Evolutionary conservation across 257 asterid species (phyloP).

Genomic region (Mitragyna speciosa): DNA sequence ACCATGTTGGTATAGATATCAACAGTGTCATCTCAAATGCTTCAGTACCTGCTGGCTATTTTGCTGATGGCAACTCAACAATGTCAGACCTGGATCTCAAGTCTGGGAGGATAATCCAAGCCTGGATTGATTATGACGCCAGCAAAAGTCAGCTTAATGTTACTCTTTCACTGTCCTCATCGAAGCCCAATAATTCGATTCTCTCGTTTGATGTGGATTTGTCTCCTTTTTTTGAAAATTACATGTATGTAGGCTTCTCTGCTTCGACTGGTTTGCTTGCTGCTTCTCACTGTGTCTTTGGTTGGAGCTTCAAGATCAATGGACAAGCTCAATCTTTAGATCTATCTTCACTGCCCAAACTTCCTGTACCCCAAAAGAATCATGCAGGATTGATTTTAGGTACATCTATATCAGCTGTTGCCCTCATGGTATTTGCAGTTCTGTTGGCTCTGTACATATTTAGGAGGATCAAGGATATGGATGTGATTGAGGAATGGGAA

Average conservation of each 20-base stretch:
- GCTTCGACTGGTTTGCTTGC: conserved; percentile 79
- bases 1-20: conserved; percentile 74
- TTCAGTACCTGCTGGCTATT: conserved; percentile 50
- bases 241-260: conserved; percentile 81
- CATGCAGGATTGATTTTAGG: conserved; percentile 29
- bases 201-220: conserved; percentile 55
- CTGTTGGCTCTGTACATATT: conserved; percentile 26
- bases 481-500: conserved; percentile 69
- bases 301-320: conserved; percentile 75
- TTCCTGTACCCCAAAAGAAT: conserved; percentile 32
- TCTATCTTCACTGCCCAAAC: conserved; percentile 49
- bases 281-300: conserved; percentile 61
- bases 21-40: conserved; percentile 51
- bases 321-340: conserved; percentile 53
- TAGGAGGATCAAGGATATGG: conserved; percentile 47
- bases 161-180: conserved; percentile 51
- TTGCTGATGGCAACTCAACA: conserved; percentile 26
- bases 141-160: conserved; percentile 39
- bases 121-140: conserved; percentile 72
- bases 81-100: conserved; percentile 34
- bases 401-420: conserved; percentile 33
- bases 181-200: conserved; percentile 52
- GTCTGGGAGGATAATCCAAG: conserved; percentile 53
- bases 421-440: conserved; percentile 30
- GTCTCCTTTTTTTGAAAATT: conserved; percentile 45